phyloP scores from a whole-genome alignment of 371 early-diverging fungal genomes.

The Thermomucor indicae-seudaticae region DNA sequence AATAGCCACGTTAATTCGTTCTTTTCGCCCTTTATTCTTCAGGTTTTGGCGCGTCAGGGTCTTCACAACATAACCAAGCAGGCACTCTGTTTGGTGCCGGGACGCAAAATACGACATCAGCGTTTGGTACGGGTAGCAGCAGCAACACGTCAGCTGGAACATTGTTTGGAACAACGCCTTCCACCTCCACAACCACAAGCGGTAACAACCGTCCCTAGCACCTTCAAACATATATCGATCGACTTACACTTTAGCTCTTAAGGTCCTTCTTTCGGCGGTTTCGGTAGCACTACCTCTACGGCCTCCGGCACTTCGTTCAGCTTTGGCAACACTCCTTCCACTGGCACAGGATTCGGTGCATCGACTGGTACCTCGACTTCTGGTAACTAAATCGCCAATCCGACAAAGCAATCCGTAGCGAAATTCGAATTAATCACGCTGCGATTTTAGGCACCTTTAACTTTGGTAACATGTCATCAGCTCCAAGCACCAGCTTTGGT shows the following conservation, averaged over 20 bases:
- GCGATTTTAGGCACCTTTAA: background rate
- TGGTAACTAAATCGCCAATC: background rate
- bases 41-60: conserved; percentile 1
- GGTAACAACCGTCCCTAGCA: background rate
- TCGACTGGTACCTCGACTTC: background rate
- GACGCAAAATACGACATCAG: background rate
- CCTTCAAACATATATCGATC: background rate
- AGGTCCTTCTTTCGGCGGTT: conserved; percentile 1
- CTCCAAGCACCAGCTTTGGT: conserved; percentile 3
- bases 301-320: background rate
- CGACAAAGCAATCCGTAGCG: conserved; percentile 1
- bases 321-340: conserved; percentile 3
- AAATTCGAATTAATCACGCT: too few species aligned
- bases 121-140: background rate
- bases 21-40: background rate
- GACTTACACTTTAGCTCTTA: background rate
- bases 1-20: background rate
- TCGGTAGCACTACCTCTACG: background rate
- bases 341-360: conserved; percentile 6
- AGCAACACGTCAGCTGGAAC: background rate
- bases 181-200: background rate
- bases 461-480: conserved; percentile 1
- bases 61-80: background rate
- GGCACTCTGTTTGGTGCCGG: conserved; percentile 6
- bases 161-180: background rate